Evolutionary conservation across 192 early-diverging fungal genomes (phyloP).

Genomic region (Coemansia pectinata): DNA sequence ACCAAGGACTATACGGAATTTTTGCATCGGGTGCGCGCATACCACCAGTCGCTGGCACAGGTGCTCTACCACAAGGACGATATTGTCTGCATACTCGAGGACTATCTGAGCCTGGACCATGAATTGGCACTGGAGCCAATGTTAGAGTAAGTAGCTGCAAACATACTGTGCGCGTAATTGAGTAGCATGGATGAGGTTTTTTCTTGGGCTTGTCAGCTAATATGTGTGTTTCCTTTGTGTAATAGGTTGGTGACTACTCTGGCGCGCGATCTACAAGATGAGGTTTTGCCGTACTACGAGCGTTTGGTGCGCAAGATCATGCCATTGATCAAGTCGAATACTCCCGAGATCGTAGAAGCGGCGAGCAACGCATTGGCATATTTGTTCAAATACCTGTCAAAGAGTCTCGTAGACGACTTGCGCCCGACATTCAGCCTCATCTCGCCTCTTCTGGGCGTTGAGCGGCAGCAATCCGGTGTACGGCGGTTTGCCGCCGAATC

Average conservation of each 20-base stretch:
- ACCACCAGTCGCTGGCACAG: conserved; percentile 77
- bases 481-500: conserved; percentile 90
- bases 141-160: conserved; percentile 65
- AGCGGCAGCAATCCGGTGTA: conserved; percentile 70
- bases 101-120: conserved; percentile 63
- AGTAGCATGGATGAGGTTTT: background rate
- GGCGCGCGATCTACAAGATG: conserved; percentile 89
- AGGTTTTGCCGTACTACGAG: conserved; percentile 79
- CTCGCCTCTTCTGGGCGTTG: conserved; percentile 68
- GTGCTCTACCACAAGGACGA: conserved; percentile 87
- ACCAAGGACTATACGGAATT: conserved; percentile 76
- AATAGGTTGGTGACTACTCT: conserved; percentile 73
- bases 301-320: conserved; percentile 65
- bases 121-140: conserved; percentile 77
- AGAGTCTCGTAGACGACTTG: conserved; percentile 67
- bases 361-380: conserved; percentile 87
- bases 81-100: conserved; percentile 67
- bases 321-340: conserved; percentile 65
- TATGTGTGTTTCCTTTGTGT: conserved; percentile 4
- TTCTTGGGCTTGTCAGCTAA: background rate
- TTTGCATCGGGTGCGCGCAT: conserved; percentile 61
- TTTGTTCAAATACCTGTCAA: conserved; percentile 87
- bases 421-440: conserved; percentile 77
- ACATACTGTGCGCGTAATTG: background rate
- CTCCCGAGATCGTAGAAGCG: conserved; percentile 76